Percentiles rank a stretch among this genome's conserved stretches.
These are phyloP conservation scores for Rhizomucor miehei DNA, from an alignment of 371 early-diverging fungal genomes.

Conservation along the genomic window DNA sequence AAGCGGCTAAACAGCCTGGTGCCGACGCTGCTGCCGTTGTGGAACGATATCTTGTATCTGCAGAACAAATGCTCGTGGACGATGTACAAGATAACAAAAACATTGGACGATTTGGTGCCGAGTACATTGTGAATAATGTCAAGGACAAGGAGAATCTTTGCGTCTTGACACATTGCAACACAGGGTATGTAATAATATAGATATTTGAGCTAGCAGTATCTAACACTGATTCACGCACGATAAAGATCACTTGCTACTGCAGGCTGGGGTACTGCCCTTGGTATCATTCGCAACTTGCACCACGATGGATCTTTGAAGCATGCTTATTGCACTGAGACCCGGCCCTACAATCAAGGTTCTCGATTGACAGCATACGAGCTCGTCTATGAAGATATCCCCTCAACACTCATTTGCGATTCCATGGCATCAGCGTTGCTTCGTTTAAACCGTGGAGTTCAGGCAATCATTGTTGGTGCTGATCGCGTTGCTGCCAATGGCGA, in stretches of 20 bases:
- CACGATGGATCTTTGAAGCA: slow-evolving; percentile 57
- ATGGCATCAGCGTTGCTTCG: slow-evolving; percentile 86
- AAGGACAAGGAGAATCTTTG: slow-evolving; percentile 44
- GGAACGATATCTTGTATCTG: slow-evolving; percentile 63
- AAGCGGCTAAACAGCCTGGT: slow-evolving; percentile 12
- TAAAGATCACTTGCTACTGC: slow-evolving; percentile 77
- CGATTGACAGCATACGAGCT: slow-evolving; percentile 95
- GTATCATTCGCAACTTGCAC: slow-evolving; percentile 84
- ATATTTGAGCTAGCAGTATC: not conserved
- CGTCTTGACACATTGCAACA: slow-evolving; percentile 96
- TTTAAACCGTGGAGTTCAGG: slow-evolving; percentile 56
- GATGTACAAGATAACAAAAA: slow-evolving; percentile 87
- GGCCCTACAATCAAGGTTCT: slow-evolving; percentile 97
- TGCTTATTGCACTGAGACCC: slow-evolving; percentile 93
- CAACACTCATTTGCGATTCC: slow-evolving; percentile 88
- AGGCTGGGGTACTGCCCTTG: slow-evolving; percentile 86
- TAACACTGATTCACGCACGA: no score
- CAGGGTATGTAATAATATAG: slow-evolving; percentile 60
- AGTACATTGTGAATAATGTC: slow-evolving; percentile 50
- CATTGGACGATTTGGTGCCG: slow-evolving; percentile 85
- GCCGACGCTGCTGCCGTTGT: slow-evolving; percentile 41
- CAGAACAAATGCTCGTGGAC: slow-evolving; percentile 82
- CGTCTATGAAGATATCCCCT: slow-evolving; percentile 86
- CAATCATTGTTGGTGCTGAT: slow-evolving; percentile 96
- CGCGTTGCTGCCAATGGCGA: slow-evolving; percentile 96